Conservation (phyloP, 345 rosid genomes). For the Eucalyptus marginata region DNA sequence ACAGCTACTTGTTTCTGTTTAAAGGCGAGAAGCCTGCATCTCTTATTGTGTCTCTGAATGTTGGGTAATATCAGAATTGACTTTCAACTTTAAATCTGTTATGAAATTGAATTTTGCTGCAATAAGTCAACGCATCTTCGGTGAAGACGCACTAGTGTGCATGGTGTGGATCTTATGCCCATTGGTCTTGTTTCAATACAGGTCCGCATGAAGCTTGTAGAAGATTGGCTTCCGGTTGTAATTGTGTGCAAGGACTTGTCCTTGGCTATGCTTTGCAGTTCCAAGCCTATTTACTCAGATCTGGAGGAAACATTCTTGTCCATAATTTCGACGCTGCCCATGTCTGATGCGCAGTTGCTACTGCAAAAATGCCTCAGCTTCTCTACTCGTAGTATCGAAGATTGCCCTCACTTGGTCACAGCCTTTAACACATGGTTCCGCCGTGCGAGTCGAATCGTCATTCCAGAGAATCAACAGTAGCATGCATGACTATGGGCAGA, state of each 20-base stretch:
- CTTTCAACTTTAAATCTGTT: neutral
- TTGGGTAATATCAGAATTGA: neutral
- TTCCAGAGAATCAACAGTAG: neutral
- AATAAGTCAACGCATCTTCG: neutral
- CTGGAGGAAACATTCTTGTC: constrained; percentile 55
- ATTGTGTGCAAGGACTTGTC: constrained; percentile 40
- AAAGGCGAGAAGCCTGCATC: neutral
- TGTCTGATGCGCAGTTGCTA: constrained; percentile 40
- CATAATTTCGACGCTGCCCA: constrained; percentile 57
- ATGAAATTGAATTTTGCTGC: neutral
- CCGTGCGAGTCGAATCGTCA: constrained; percentile 22
- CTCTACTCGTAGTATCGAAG: constrained; percentile 48
- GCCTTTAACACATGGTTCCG: constrained; percentile 76
- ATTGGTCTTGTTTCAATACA: constrained; percentile 1
- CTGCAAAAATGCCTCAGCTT: constrained; percentile 56
- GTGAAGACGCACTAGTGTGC: neutral
- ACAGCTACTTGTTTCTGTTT: neutral
- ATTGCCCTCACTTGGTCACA: constrained; percentile 49
- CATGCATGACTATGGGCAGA: neutral
- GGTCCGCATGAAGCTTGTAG: constrained; percentile 59
- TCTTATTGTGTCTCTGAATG: neutral
- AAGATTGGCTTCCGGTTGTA: constrained; percentile 71
- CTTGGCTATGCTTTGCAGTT: constrained; percentile 28
- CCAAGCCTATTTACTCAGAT: constrained; percentile 32
- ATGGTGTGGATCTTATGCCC: neutral